Evolutionary conservation across 148 eudicot species (phyloP).

Genomic region (Linanthus parryae): DNA sequence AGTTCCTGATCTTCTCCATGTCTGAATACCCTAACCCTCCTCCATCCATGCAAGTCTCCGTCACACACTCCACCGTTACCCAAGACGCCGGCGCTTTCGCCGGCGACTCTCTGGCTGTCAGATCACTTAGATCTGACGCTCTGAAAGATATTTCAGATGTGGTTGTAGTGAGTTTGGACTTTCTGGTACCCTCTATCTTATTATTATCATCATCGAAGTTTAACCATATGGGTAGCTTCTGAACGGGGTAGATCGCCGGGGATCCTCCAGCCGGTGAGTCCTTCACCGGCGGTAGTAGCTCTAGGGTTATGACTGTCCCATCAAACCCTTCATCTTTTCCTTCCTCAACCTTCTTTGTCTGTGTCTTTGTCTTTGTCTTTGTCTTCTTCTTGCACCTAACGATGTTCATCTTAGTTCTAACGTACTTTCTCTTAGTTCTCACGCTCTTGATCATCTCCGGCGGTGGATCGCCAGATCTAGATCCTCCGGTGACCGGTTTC

Average conservation of each 20-base stretch:
- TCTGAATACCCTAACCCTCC: conserved; percentile 37
- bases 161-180: too few relatives aligned
- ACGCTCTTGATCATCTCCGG: conserved; percentile 5
- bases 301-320: background rate
- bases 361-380: too few relatives aligned
- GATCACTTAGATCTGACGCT: conserved; percentile 17
- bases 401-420: conserved; percentile 18
- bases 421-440: conserved; percentile 47
- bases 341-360: background rate
- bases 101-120: background rate
- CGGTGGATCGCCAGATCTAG: conserved; percentile 9
- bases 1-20: conserved; percentile 29
- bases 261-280: background rate
- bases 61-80: conserved; percentile 33
- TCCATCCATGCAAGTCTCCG: conserved; percentile 16
- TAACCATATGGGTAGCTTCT: background rate
- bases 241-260: background rate
- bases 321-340: background rate
- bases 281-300: conserved; percentile 8
- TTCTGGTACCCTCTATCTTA: background rate
- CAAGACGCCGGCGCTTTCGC: conserved; percentile 16
- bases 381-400: background rate
- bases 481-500: conserved; percentile 27
- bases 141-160: too few relatives aligned
- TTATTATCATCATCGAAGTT: background rate